Evolutionary conservation across 106 monocot genomes (phyloP).

Genomic region (Amphibolis antarctica): DNA sequence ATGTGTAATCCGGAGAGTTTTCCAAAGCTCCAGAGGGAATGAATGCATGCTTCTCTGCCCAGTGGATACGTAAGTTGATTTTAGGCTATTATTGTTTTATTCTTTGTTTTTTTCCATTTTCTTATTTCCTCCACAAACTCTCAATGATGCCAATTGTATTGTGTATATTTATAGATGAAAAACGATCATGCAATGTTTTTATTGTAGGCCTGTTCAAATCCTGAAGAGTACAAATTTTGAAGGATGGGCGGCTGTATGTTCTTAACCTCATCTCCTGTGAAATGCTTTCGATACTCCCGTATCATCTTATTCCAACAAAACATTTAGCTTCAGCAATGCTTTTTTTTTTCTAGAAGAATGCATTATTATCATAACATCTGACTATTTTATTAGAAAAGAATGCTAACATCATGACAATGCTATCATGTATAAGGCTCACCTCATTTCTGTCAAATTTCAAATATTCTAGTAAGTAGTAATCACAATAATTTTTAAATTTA

Average conservation of each 20-base stretch:
- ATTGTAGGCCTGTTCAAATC: slow-evolving; percentile 80
- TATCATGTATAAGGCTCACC: neutral
- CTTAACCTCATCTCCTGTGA: neutral
- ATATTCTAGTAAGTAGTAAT: too few species aligned
- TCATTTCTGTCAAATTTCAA: neutral
- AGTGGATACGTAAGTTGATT: slow-evolving; percentile 65
- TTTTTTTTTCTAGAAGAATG: too few species aligned
- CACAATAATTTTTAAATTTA: too few species aligned
- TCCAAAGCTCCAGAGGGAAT: slow-evolving; percentile 62
- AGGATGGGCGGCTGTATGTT: slow-evolving; percentile 92
- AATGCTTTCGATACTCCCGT: neutral
- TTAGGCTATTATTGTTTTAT: neutral
- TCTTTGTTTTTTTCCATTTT: neutral
- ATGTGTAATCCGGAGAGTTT: slow-evolving; percentile 86
- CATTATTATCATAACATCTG: too few species aligned
- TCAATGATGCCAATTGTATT: too few species aligned
- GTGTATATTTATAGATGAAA: neutral
- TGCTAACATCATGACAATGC: neutral
- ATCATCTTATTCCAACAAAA: neutral
- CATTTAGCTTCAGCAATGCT: too few species aligned
- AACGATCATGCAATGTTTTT: slow-evolving; percentile 3
- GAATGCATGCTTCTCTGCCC: slow-evolving; percentile 97
- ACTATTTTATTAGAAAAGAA: neutral
- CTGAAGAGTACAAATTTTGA: slow-evolving; percentile 88
- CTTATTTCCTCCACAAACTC: too few species aligned